Percentiles rank a stretch among this genome's conserved stretches.
phyloP scores from a whole-genome alignment of 1,284 basidiomycete species.

The Sparassis latifolia region DNA sequence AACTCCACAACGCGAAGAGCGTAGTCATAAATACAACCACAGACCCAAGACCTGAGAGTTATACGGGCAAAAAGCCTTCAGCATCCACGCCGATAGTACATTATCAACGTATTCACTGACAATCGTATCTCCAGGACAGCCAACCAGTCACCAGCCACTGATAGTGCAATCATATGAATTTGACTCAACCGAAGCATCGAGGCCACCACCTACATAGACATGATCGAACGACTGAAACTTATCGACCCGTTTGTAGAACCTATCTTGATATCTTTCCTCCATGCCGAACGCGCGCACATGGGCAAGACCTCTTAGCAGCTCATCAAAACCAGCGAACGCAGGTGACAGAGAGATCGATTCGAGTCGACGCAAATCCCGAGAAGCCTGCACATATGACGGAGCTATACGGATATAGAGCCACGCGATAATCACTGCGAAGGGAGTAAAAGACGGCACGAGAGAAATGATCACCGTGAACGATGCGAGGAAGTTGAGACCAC shows the following conservation, averaged over 20 bases:
- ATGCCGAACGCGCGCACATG: conserved; percentile 81
- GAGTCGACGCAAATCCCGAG: conserved; percentile 65
- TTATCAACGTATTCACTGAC: conserved; percentile 28
- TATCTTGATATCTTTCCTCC: conserved; percentile 68
- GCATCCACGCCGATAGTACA: neutral
- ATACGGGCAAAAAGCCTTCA: neutral
- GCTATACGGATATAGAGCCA: conserved; percentile 70
- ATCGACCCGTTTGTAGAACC: conserved; percentile 73
- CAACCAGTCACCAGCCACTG: conserved; percentile 65
- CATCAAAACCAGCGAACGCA: conserved; percentile 72
- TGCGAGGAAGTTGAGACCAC: conserved; percentile 56
- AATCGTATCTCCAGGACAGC: conserved; percentile 70
- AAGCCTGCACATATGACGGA: conserved; percentile 61
- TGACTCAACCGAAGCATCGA: neutral
- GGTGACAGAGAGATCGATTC: conserved; percentile 67
- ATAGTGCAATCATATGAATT: conserved; percentile 3
- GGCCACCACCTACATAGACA: conserved; percentile 45
- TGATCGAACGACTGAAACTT: conserved; percentile 70
- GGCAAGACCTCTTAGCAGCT: conserved; percentile 69
- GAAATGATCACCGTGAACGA: conserved; percentile 61
- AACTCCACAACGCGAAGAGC: conserved; percentile 61
- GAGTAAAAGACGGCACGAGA: conserved; percentile 61
- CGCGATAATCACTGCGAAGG: conserved; percentile 64
- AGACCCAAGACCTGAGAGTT: conserved; percentile 57
- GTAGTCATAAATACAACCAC: conserved; percentile 72